phyloP scores from a whole-genome alignment of 345 rosid genomes.

The Turnera subulata region DNA sequence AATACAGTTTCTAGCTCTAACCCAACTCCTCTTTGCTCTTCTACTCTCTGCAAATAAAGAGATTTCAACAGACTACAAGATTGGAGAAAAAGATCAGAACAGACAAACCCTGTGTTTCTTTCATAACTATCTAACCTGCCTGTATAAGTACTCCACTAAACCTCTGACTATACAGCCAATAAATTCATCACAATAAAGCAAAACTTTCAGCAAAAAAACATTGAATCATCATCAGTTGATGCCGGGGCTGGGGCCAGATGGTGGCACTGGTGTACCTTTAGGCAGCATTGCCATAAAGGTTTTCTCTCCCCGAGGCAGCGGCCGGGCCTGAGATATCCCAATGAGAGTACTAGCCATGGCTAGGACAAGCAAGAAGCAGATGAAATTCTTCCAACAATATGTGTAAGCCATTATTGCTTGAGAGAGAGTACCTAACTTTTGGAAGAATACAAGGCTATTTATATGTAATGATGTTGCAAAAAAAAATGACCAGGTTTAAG shows the following conservation, averaged over 20 bases:
- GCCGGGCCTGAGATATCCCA: constrained; percentile 23
- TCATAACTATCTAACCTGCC: no score
- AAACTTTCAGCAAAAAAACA: no score
- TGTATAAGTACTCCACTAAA: no score
- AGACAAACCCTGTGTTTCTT: no score
- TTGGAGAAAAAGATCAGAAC: no score
- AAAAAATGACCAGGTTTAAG: not conserved
- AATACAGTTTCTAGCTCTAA: no score
- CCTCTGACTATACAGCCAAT: no score
- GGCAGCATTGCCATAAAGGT: constrained; percentile 33
- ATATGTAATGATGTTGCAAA: not conserved
- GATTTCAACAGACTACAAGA: no score
- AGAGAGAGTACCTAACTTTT: not conserved
- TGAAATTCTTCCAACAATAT: not conserved
- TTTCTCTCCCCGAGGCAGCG: constrained; percentile 4
- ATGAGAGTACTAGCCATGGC: constrained; percentile 8
- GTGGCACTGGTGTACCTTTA: constrained; percentile 38
- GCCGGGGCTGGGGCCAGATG: constrained; percentile 44
- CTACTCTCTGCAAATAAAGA: no score
- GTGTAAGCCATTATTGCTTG: not conserved
- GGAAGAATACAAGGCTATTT: not conserved
- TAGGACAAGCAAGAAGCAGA: constrained; percentile 9
- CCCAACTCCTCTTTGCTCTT: no score
- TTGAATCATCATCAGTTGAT: constrained; percentile 17
- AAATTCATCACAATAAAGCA: no score